A percentile compares a stretch with the other conserved stretches of the same genome.
Conservation (phyloP, 176 grass and related monocot species). For the Raddia distichophylla region DNA sequence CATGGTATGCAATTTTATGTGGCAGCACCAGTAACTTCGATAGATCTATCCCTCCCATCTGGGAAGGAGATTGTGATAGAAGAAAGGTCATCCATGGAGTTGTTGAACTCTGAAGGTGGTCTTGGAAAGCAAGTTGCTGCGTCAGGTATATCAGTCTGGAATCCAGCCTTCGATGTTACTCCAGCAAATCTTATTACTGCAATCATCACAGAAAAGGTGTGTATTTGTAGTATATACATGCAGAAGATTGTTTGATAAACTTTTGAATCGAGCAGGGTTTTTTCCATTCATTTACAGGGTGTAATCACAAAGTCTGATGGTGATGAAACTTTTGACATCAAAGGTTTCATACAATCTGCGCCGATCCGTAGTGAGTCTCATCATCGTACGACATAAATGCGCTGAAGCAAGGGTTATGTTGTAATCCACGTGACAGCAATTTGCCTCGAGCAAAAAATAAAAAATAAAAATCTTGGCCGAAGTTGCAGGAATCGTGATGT, state of each 20-base stretch:
- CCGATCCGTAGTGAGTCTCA: background rate
- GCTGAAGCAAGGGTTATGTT: background rate
- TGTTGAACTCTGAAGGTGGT: slow-evolving; percentile 89
- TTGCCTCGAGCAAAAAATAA: background rate
- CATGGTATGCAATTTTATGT: slow-evolving; percentile 88
- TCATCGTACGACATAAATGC: slow-evolving; percentile 20
- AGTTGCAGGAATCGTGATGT: no score
- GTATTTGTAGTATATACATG: background rate
- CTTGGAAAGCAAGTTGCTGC: slow-evolving; percentile 90
- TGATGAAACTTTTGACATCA: slow-evolving; percentile 73
- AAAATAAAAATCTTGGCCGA: slow-evolving; percentile 8
- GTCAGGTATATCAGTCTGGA: slow-evolving; percentile 83
- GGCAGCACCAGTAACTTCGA: slow-evolving; percentile 80
- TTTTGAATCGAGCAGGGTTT: background rate
- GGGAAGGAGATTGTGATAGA: slow-evolving; percentile 85
- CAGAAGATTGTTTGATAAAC: background rate
- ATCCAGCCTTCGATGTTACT: slow-evolving; percentile 94
- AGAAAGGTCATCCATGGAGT: slow-evolving; percentile 86
- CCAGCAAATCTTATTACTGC: slow-evolving; percentile 84
- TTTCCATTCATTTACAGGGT: slow-evolving; percentile 55
- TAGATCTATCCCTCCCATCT: slow-evolving; percentile 74
- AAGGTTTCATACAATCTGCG: slow-evolving; percentile 57
- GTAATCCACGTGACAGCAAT: slow-evolving; percentile 20
- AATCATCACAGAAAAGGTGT: slow-evolving; percentile 92
- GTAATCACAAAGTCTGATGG: slow-evolving; percentile 65